phyloP scores from a whole-genome alignment of 257 asterid species.

The Solanum paucissectum region DNA sequence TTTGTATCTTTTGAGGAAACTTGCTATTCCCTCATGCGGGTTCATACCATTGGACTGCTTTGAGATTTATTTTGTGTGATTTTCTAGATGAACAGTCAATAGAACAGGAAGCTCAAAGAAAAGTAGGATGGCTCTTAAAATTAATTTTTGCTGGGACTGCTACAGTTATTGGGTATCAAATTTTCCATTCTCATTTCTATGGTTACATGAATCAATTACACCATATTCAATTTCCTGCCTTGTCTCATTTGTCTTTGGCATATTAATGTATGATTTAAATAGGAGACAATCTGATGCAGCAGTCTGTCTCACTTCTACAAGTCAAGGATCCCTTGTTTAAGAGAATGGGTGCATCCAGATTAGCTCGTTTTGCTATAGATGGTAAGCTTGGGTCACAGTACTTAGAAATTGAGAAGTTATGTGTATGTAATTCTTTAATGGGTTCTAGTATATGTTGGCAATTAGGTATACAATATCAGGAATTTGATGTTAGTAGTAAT shows the following conservation, averaged over 20 bases:
- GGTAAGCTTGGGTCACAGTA: slow-evolving; percentile 32
- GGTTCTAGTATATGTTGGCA: neutral
- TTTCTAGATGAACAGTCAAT: slow-evolving; percentile 48
- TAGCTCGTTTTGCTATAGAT: slow-evolving; percentile 80
- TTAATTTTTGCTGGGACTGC: slow-evolving; percentile 76
- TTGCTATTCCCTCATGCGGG: neutral
- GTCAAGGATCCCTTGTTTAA: slow-evolving; percentile 91
- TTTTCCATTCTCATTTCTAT: slow-evolving; percentile 24
- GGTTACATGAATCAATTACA: neutral
- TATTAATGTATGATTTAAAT: slow-evolving; percentile 9
- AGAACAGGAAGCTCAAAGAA: slow-evolving; percentile 82
- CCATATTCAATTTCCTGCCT: neutral
- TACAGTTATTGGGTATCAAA: slow-evolving; percentile 54
- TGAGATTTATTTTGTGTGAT: neutral
- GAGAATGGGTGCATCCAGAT: slow-evolving; percentile 95
- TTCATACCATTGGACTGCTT: neutral
- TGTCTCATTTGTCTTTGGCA: slow-evolving; percentile 1
- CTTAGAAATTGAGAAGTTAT: neutral
- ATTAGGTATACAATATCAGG: neutral
- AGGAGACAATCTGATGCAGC: slow-evolving; percentile 86
- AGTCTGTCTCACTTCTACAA: slow-evolving; percentile 70
- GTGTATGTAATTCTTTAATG: neutral
- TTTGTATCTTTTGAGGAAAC: neutral
- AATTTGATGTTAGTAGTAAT: neutral
- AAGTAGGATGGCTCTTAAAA: slow-evolving; percentile 92